Evolutionary conservation across 495 filamentous ascomycete species (phyloP), one percentile per base, ranked within the genome.

Genomic region (Filosporella fistucella): DNA sequence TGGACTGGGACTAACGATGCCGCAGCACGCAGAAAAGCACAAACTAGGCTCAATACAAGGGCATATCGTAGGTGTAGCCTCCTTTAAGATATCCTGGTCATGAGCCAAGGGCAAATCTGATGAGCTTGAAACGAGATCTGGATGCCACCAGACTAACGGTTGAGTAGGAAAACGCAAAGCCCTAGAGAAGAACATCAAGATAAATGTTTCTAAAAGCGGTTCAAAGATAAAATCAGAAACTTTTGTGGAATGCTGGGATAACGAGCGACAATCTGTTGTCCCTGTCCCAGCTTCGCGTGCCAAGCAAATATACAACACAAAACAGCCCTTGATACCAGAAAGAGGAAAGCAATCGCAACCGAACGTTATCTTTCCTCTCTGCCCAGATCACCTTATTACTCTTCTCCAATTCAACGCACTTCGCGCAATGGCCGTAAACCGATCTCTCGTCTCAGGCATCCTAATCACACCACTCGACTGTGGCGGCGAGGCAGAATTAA

Each of bases 401-500:
- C 65, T 73, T 35, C 63, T 73, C 23, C 69, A 73, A 56, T 71
- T 56, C 61, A 71, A 73, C 54, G 62, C 61, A 51, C 61, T 71
- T 44, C 67, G 68, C 45, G 69, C 67, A 49, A 40, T 60, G 21
- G 54, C 55, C 49, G 53, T 61, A 55, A 73, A 73, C 58, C 59
- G 59, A 36, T 59, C 45, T 52, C 48, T 70, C 11, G 51, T 73
- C 36, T 60, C 62, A 33, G 62, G 61, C 46, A 64, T 63, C 48
- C 42, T 57, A 51, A 34, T 44, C 44, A 54, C 62, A 22, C 51
- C 39, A 48, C 61, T 62, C 37, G 56, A 62, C 54, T 66, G 58
- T 45, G n/a, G n/a, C n/a, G n/a, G n/a, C n/a, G 49, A 51, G 32
- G 55, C 56, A 34, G 61, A 63, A 45, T n/a, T 58, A 26, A 52